phyloP scores from a whole-genome alignment of 2,329 filamentous ascomycete species.

The Alternaria tenuissima region DNA sequence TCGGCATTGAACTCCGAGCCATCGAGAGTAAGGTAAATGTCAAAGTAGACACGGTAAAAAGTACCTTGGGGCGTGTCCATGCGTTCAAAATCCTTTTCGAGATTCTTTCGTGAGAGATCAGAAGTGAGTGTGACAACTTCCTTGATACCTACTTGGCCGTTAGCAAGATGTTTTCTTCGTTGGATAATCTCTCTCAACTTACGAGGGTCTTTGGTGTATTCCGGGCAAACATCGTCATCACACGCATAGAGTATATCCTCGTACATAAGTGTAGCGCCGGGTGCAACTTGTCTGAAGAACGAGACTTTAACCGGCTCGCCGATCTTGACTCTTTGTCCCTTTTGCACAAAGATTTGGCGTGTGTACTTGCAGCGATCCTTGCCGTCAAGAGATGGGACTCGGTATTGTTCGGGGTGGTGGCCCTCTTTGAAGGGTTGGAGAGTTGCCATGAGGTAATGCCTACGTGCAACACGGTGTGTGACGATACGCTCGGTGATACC shows the following conservation, averaged over 20 bases:
- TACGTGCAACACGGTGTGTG: slow-evolving; percentile 94
- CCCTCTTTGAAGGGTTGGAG: slow-evolving; percentile 99
- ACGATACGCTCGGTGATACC: slow-evolving; percentile 97
- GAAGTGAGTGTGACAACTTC: slow-evolving; percentile 98
- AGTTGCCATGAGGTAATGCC: slow-evolving; percentile 99
- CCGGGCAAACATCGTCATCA: slow-evolving; percentile 96
- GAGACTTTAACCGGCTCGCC: slow-evolving; percentile 98
- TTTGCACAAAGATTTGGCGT: slow-evolving; percentile 96
- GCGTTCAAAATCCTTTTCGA: slow-evolving; percentile 98
- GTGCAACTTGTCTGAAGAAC: slow-evolving; percentile 97
- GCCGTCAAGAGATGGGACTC: slow-evolving; percentile 93
- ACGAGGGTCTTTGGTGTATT: slow-evolving; percentile 99
- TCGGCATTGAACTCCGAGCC: slow-evolving; percentile 98
- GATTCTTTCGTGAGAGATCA: slow-evolving; percentile 95
- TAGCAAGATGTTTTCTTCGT: background rate
- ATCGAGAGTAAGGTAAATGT: slow-evolving; percentile 86
- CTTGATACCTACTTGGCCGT: slow-evolving; percentile 80
- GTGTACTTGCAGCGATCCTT: slow-evolving; percentile 99
- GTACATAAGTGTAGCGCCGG: slow-evolving; percentile 97
- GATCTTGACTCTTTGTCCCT: slow-evolving; percentile 98
- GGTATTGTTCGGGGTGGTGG: slow-evolving; percentile 97
- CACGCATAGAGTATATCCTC: slow-evolving; percentile 98
- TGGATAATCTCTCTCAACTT: slow-evolving; percentile 59
- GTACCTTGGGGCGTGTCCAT: slow-evolving; percentile 97
- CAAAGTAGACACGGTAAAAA: slow-evolving; percentile 71